Evolutionary conservation across 192 early-diverging fungal species (phyloP).

Genomic region (Umbelopsis sp.): DNA sequence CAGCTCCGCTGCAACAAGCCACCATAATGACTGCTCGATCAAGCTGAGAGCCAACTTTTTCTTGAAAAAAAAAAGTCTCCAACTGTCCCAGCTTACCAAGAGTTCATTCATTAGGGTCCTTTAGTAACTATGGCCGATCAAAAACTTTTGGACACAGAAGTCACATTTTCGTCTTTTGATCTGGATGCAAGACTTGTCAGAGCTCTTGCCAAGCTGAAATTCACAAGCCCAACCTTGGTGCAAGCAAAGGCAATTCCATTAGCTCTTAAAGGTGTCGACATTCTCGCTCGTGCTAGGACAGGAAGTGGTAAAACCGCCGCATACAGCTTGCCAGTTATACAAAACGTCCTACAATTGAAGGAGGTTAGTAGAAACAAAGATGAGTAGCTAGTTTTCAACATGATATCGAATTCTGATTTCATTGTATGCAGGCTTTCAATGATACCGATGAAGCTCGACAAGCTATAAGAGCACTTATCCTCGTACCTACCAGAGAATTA

Average conservation of each 20-base stretch:
- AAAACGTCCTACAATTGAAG: slow-evolving; percentile 84
- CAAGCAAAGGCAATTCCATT: slow-evolving; percentile 90
- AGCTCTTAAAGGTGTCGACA: slow-evolving; percentile 89
- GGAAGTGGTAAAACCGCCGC: slow-evolving; percentile 98
- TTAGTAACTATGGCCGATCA: slow-evolving; percentile 29
- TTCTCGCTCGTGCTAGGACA: slow-evolving; percentile 89
- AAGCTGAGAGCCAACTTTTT: background rate
- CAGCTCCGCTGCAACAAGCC: slow-evolving; percentile 3
- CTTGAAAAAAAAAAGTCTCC: background rate
- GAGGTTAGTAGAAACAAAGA: slow-evolving; percentile 39
- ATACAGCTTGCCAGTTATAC: slow-evolving; percentile 87
- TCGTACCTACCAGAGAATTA: slow-evolving; percentile 95
- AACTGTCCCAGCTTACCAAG: too few species aligned
- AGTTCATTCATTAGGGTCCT: background rate
- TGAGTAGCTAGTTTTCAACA: background rate
- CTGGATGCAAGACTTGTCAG: slow-evolving; percentile 88
- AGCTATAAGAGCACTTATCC: slow-evolving; percentile 64
- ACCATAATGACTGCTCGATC: background rate
- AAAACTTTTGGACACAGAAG: slow-evolving; percentile 48
- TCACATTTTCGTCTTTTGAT: slow-evolving; percentile 65
- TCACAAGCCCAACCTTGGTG: slow-evolving; percentile 84
- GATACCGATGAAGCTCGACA: slow-evolving; percentile 37
- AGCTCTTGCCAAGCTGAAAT: slow-evolving; percentile 83
- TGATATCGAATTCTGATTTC: background rate
- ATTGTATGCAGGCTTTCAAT: slow-evolving; percentile 31